Base-by-base conservation (phyloP, 2,329 filamentous ascomycete genomes). In the Penicillium digitatum region DNA sequence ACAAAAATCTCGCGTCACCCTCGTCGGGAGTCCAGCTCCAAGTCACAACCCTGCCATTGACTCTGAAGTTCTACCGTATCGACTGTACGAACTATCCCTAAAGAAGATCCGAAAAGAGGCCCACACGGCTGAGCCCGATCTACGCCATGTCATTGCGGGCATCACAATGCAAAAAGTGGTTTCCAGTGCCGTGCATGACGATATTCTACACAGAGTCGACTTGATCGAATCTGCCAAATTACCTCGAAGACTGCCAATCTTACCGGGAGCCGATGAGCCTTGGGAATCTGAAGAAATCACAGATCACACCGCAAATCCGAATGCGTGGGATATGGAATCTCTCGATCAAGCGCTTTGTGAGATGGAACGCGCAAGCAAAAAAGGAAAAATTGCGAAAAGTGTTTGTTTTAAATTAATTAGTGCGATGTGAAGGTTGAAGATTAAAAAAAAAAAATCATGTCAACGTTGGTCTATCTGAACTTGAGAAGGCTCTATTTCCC, bases 81-180 rank as follows among this genome's bases (percentile, higher is more conserved):
- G 61, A 43, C 52, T 65, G 16, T 65, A 59, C 29, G 56, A 64
- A 29, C 55, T 64, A 7, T 65, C 62, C 1, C 38, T 65, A 20
- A 54, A 61, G 49, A 65, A 65, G 35, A 63, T 65, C 6, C 56
- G 60, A 48, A 61, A 60, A 49, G 61, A 65, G 32, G 62, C 62
- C 1, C 56, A 56, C 31, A 53, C 61, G 6, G 53, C 56, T 12
- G 60, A 64, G 24, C 62, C 62, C 3, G 61, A 64, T 43, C 44
- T 65, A 8, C 46, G 62, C 10, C 61, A 62, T 37, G 56, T 65
- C 1, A 52, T 65, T 8, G 62, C 61, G 6, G 63, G 60, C 11
- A 56, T 55, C 20, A 58, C 60, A 18, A 62, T 65, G 56, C 62
- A 64, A 32, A 52, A 56, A 29, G 39, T 34, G 5, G 38, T 56